Conservation (phyloP, 306 rosid species). For the Calophaca sinica region DNA sequence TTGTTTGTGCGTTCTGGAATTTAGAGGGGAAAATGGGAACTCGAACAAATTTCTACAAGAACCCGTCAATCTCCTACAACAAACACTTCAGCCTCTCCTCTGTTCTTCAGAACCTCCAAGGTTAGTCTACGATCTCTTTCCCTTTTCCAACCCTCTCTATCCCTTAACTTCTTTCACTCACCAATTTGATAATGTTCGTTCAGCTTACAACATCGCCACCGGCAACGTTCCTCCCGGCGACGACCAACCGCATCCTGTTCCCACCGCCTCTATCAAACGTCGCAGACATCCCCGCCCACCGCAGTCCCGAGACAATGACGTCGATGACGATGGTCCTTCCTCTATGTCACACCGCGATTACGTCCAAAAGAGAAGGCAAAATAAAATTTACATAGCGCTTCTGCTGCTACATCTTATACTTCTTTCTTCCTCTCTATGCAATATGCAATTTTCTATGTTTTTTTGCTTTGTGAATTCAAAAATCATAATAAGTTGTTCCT, state of each 20-base stretch:
- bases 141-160: neutral
- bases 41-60: conserved; percentile 76
- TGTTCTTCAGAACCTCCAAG: conserved; percentile 71
- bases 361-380: conserved; percentile 69
- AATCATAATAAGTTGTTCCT: neutral
- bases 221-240: conserved; percentile 59
- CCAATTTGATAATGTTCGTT: neutral
- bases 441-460: neutral
- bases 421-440: neutral
- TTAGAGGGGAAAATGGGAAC: conserved; percentile 57
- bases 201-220: conserved; percentile 80
- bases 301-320: conserved; percentile 14
- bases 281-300: conserved; percentile 43
- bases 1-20: neutral
- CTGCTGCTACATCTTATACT: neutral
- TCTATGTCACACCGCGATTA: conserved; percentile 84
- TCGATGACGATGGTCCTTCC: conserved; percentile 44
- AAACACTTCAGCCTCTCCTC: conserved; percentile 74
- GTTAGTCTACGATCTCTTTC: conserved; percentile 31
- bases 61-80: conserved; percentile 77
- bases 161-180: neutral
- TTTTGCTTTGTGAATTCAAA: conserved; percentile 18
- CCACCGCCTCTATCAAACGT: conserved; percentile 55
- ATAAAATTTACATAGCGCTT: neutral
- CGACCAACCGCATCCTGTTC: conserved; percentile 36